Conservation (phyloP, 371 early-diverging fungal genomes). For the Mortierella sp. region DNA sequence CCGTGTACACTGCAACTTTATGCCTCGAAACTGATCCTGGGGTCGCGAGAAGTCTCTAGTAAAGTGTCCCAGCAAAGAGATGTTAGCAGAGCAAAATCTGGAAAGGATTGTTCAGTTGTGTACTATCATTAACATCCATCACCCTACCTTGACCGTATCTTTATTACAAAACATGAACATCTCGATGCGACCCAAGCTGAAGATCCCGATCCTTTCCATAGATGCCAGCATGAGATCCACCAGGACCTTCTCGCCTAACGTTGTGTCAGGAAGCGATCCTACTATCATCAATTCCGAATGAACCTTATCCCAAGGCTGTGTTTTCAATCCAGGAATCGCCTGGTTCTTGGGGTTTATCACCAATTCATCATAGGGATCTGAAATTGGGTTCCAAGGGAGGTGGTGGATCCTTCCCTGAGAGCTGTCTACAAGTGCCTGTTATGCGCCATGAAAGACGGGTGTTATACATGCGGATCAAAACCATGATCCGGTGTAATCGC, state of each 20-base stretch:
- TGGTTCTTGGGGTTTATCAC: constrained; percentile 5
- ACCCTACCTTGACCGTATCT: constrained; percentile 49
- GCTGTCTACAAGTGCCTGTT: constrained; percentile 16
- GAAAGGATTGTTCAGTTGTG: too few species aligned
- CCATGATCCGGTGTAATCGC: neutral
- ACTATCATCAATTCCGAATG: constrained; percentile 33
- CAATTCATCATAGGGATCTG: constrained; percentile 29
- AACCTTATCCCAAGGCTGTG: constrained; percentile 36
- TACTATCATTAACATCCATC: too few species aligned
- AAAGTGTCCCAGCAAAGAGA: too few species aligned
- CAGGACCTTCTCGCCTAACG: constrained; percentile 36
- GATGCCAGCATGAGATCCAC: constrained; percentile 31
- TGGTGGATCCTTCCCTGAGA: constrained; percentile 35
- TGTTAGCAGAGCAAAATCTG: too few species aligned
- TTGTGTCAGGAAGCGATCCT: constrained; percentile 34
- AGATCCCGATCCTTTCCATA: constrained; percentile 33
- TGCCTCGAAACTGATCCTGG: constrained; percentile 29
- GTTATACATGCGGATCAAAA: constrained; percentile 2
- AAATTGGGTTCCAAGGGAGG: constrained; percentile 15
- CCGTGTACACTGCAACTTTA: constrained; percentile 21
- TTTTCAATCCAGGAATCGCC: constrained; percentile 8
- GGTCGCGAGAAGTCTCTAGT: constrained; percentile 21
- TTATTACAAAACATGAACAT: constrained; percentile 48
- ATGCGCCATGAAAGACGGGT: neutral
- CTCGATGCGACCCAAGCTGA: constrained; percentile 36